Base-by-base conservation (phyloP, 1,284 basidiomycete species). In the Leccinum fallax region DNA sequence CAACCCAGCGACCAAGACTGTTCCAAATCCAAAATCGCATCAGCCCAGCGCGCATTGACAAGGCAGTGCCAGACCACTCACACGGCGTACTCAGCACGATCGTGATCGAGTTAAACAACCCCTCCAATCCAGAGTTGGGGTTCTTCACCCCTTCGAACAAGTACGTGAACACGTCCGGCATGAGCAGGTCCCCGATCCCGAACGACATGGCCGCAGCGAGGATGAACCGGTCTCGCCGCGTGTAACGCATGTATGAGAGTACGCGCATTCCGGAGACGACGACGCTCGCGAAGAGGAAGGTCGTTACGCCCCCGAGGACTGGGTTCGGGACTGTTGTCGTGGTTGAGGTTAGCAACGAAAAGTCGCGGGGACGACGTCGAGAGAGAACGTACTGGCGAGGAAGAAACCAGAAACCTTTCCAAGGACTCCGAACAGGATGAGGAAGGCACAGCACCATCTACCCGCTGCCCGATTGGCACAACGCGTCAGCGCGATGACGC, bases 391-490 rank as follows among this genome's bases (percentile, higher is more conserved):
- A 83, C 81, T 92, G 2, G 90, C 85, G 5, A 93, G 82, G 76
- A 93, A 91, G 30, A 92, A 85, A 0, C 90, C 91, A 2, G 89
- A 89, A 46, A 94, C 80, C 74, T 94, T 94, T 53, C 92, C 91
- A 1, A 94, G 78, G 52, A 93, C 75, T 5, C 90, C 91, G 66
- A 87, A 89, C 13, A 90, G 74, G 69, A 90, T 87, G 67, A 92
- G 84, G 79, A 90, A 90, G 64, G 72, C 73, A 70, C 89, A 90
- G 68, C 88, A 90, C 84, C 24, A 24, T 11, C 86, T 80, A 13
- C 90, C 91, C 2, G 90, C 90, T 5, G 80, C 78, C 24, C 88
- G 82, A 72, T 90, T 93, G 9, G 90, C 90, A 65, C 90, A 92
- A 2, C 89, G 85, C 0, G 90, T 93, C 63, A 93, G 84, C 2